Conservation (phyloP, 805 yeast species). For the Yamadazyma endophytica region DNA sequence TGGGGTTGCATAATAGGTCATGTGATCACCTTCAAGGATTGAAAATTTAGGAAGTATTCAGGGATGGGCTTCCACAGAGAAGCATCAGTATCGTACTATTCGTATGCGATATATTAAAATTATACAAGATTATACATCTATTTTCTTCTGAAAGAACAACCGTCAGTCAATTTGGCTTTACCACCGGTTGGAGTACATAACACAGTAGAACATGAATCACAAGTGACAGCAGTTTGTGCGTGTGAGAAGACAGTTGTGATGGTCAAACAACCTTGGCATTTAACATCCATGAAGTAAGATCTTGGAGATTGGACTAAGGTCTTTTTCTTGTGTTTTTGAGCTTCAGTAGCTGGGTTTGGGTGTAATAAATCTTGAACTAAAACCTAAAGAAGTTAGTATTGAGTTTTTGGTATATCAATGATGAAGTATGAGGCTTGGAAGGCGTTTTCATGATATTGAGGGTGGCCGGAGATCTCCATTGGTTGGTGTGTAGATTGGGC, state of each 20-base stretch:
- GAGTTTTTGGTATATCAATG: no score
- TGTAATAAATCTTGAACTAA: conserved; percentile 98
- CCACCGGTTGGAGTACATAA: conserved; percentile 99
- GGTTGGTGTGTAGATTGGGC: no score
- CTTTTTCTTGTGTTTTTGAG: conserved; percentile 95
- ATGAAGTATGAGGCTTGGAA: no score
- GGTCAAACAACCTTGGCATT: conserved; percentile 99
- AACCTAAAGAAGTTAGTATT: conserved; percentile 53
- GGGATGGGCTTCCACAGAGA: no score
- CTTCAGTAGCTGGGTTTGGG: conserved; percentile 97
- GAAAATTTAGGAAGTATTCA: no score
- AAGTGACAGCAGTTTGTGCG: conserved; percentile 99
- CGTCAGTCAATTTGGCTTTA: conserved; percentile 99
- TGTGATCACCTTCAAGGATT: no score
- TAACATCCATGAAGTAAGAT: conserved; percentile 99
- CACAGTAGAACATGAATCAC: conserved; percentile 98
- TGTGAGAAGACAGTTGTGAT: conserved; percentile 99
- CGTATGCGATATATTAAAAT: conserved; percentile 10
- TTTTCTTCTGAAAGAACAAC: conserved; percentile 99
- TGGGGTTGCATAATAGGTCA: no score
- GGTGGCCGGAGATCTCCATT: no score
- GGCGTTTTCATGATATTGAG: no score
- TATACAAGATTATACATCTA: conserved; percentile 47
- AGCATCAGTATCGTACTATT: no score
- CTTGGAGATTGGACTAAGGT: conserved; percentile 96